Evolutionary conservation across 108 stramenopile species (phyloP).

Genomic region (Pseudonitzschia multistriata): DNA sequence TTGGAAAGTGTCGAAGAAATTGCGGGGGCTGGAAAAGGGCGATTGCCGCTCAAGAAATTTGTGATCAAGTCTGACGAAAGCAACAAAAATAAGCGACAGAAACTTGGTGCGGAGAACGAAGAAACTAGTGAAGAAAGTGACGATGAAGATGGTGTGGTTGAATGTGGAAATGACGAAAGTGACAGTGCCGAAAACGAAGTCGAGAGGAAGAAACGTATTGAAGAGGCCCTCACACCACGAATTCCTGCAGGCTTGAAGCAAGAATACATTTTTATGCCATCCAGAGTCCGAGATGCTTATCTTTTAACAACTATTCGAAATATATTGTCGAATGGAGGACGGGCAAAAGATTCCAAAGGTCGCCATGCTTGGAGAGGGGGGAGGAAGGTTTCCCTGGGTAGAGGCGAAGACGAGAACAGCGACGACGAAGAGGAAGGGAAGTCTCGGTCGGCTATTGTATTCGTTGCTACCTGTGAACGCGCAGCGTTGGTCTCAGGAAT

Average conservation of each 20-base stretch:
- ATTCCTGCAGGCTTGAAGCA: slow-evolving; percentile 88
- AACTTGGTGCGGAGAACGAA: slow-evolving; percentile 6
- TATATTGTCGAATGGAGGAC: slow-evolving; percentile 76
- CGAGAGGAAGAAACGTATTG: slow-evolving; percentile 25
- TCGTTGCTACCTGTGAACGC: slow-evolving; percentile 94
- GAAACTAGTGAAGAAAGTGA: slow-evolving; percentile 25
- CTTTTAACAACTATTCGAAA: slow-evolving; percentile 70
- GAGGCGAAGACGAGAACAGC: slow-evolving; percentile 40
- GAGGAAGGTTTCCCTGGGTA: not conserved
- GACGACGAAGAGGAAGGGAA: slow-evolving; percentile 50
- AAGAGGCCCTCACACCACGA: slow-evolving; percentile 51
- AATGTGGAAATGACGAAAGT: slow-evolving; percentile 19
- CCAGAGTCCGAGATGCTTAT: slow-evolving; percentile 83
- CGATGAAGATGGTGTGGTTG: slow-evolving; percentile 3
- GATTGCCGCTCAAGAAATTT: slow-evolving; percentile 70
- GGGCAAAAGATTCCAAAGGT: slow-evolving; percentile 43
- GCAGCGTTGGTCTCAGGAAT: slow-evolving; percentile 90
- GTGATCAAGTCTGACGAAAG: slow-evolving; percentile 51
- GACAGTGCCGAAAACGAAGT: slow-evolving; percentile 26
- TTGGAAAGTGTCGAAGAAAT: slow-evolving; percentile 79
- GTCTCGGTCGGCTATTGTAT: slow-evolving; percentile 90
- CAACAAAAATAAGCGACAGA: slow-evolving; percentile 20
- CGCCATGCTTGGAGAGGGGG: slow-evolving; percentile 28
- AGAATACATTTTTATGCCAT: slow-evolving; percentile 96
- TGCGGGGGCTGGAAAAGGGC: slow-evolving; percentile 69